A percentile compares a stretch with the other conserved stretches of the same genome.
These are phyloP conservation scores for Yarrowia sp. DNA, from an alignment of 805 yeast species.

Conservation along the genomic window DNA sequence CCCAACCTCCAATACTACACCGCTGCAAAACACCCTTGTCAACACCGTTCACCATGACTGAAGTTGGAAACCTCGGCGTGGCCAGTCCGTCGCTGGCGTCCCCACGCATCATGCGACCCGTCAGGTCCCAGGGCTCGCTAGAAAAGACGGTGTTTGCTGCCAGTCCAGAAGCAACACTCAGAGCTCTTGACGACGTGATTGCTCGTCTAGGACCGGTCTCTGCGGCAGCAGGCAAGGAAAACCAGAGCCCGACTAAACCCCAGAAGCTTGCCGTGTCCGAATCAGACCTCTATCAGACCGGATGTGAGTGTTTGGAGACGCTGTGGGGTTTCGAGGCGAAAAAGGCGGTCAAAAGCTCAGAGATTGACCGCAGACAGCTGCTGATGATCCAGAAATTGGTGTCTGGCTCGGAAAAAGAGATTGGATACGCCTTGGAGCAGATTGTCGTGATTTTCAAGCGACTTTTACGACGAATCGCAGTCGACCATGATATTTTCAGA, in stretches of 20 bases:
- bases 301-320: constrained; percentile 9
- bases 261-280: not conserved
- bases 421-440: constrained; percentile 7
- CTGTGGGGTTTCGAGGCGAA: constrained; percentile 8
- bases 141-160: not conserved
- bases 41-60: not conserved
- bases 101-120: not conserved
- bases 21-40: not conserved
- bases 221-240: constrained; percentile 6
- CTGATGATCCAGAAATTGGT: constrained; percentile 6
- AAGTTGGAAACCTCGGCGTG: not conserved
- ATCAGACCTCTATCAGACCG: constrained; percentile 3
- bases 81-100: constrained; percentile 6
- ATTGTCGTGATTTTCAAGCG: constrained; percentile 23
- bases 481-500: constrained; percentile 4
- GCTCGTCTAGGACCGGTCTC: not conserved
- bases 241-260: constrained; percentile 18
- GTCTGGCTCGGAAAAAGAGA: constrained; percentile 6
- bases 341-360: constrained; percentile 11
- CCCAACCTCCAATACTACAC: not conserved
- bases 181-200: constrained; percentile 17
- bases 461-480: not conserved
- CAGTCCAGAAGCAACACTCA: not conserved
- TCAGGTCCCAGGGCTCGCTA: not conserved
- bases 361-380: constrained; percentile 13